These are phyloP conservation scores for Diaporthe batatas DNA, from an alignment of 2,329 filamentous ascomycete species.

Conservation along the genomic window DNA sequence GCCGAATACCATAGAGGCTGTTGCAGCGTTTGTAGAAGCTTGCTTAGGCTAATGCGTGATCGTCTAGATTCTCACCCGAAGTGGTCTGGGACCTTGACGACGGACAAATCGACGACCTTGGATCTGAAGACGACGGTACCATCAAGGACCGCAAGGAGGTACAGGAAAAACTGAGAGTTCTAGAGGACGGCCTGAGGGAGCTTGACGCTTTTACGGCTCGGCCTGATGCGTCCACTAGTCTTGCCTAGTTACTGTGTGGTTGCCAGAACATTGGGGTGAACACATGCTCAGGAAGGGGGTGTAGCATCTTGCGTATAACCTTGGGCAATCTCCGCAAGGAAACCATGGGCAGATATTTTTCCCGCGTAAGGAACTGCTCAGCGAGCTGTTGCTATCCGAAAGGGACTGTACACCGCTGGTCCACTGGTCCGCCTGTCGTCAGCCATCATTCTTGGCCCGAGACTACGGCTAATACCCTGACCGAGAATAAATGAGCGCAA, in stretches of 20 bases:
- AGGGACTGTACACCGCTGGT: not conserved
- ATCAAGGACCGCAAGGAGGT: conserved; percentile 44
- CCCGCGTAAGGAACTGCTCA: no score
- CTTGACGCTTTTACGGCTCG: conserved; percentile 47
- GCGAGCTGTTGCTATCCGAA: no score
- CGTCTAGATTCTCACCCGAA: conserved; percentile 44
- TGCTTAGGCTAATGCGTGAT: not conserved
- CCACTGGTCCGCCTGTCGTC: not conserved
- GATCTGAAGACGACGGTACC: conserved; percentile 46
- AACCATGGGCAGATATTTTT: not conserved
- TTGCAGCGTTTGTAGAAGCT: not conserved
- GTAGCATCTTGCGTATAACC: not conserved
- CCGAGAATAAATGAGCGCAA: conserved; percentile 2
- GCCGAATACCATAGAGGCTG: not conserved
- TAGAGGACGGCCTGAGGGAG: conserved; percentile 46
- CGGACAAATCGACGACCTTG: conserved; percentile 45
- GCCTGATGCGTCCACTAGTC: not conserved
- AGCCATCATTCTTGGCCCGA: conserved; percentile 23
- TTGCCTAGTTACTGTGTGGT: not conserved
- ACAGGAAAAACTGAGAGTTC: conserved; percentile 44
- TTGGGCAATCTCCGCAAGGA: no score
- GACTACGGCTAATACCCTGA: not conserved
- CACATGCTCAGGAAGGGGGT: not conserved
- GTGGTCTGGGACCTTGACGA: conserved; percentile 47
- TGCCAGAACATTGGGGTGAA: not conserved